phyloP scores from a whole-genome alignment of 2,329 filamentous ascomycete genomes.

The Verruconis gallopava region DNA sequence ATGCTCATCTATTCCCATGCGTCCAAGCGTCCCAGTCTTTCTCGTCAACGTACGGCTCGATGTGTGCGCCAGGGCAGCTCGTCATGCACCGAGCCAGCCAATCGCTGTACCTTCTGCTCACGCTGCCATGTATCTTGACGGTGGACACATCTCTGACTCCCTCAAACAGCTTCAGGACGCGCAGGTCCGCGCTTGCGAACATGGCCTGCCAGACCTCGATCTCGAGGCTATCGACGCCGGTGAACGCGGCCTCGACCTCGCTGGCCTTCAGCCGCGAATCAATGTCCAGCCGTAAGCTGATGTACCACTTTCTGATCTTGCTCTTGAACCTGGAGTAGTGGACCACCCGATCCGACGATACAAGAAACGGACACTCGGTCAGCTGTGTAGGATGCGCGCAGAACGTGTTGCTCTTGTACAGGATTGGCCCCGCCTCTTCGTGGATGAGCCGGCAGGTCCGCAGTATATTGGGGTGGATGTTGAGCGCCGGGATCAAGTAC shows the following conservation, averaged over 20 bases:
- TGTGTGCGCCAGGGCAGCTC: neutral
- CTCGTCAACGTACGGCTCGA: neutral
- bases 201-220: conserved; percentile 37
- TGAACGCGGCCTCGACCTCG: conserved; percentile 32
- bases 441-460: conserved; percentile 28
- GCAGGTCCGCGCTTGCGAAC: conserved; percentile 28
- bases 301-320: conserved; percentile 31
- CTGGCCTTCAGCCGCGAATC: conserved; percentile 32
- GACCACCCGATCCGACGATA: conserved; percentile 24
- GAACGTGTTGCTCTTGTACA: conserved; percentile 39
- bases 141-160: conserved; percentile 32
- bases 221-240: conserved; percentile 32
- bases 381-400: conserved; percentile 36
- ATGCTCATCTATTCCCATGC: neutral
- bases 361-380: conserved; percentile 31
- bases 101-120: conserved; percentile 28
- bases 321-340: conserved; percentile 18
- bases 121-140: conserved; percentile 30
- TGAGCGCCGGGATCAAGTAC: conserved; percentile 9
- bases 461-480: conserved; percentile 29
- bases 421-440: conserved; percentile 29
- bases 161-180: conserved; percentile 31
- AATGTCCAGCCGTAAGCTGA: conserved; percentile 36
- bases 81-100: conserved; percentile 23
- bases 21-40: neutral